Evolutionary conservation across 2,329 filamentous ascomycete species (phyloP).

Genomic region (Biscogniauxia marginata): DNA sequence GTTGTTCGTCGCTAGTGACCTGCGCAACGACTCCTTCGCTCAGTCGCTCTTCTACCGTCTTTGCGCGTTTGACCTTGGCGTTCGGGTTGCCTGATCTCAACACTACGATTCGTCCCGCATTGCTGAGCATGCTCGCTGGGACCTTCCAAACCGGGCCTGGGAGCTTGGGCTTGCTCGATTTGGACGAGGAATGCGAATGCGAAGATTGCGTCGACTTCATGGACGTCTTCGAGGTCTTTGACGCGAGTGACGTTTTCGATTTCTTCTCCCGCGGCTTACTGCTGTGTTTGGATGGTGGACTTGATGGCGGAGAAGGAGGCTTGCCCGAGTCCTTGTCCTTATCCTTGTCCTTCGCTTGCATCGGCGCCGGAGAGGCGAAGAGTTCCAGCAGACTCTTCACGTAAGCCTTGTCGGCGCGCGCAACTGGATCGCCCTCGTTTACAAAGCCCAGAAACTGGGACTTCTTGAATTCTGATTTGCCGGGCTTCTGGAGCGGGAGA

Average conservation of each 20-base stretch:
- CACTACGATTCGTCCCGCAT: conserved; percentile 67
- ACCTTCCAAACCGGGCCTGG: conserved; percentile 59
- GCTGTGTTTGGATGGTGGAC: conserved; percentile 17
- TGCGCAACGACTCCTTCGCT: conserved; percentile 66
- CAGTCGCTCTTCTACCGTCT: conserved; percentile 49
- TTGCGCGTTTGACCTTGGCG: conserved; percentile 40
- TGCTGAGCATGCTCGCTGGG: conserved; percentile 64
- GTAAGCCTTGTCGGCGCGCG: conserved; percentile 74
- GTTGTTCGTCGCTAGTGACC: conserved; percentile 63
- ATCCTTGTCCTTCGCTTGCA: conserved; percentile 13
- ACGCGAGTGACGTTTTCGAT: conserved; percentile 26
- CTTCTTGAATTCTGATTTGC: conserved; percentile 50
- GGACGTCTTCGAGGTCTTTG: conserved; percentile 27
- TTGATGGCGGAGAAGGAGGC: conserved; percentile 4
- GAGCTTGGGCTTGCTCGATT: conserved; percentile 18
- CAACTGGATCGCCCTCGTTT: conserved; percentile 84
- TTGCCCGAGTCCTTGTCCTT: conserved; percentile 8
- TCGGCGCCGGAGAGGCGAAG: conserved; percentile 60
- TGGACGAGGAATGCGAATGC: conserved; percentile 14
- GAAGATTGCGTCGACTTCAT: conserved; percentile 19
- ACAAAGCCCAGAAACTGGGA: conserved; percentile 77
- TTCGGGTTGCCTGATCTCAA: conserved; percentile 52
- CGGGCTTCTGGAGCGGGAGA: conserved; percentile 63
- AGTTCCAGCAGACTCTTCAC: conserved; percentile 70
- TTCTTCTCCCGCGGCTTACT: conserved; percentile 27